phyloP scores from a whole-genome alignment of 2,329 filamentous ascomycete genomes.

The Huntiella bhutanensis region DNA sequence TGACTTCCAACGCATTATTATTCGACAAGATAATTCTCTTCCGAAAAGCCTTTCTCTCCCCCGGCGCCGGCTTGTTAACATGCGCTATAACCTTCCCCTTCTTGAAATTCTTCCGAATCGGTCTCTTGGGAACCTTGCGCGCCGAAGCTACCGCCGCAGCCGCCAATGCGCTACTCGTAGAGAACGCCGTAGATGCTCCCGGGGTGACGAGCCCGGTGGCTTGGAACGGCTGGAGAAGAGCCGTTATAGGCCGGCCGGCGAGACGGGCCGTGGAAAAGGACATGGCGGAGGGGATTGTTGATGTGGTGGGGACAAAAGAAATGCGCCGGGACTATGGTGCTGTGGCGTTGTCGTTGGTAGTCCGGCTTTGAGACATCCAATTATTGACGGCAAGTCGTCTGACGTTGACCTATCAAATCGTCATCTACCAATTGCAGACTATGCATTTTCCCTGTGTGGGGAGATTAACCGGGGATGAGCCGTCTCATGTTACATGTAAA shows the following conservation, averaged over 20 bases:
- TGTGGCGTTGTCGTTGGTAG: no score
- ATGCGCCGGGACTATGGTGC: not conserved
- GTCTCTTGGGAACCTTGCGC: conserved; percentile 16
- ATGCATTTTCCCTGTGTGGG: no score
- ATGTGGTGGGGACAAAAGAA: not conserved
- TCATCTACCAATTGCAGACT: no score
- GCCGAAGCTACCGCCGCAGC: conserved; percentile 15
- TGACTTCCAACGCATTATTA: conserved; percentile 69
- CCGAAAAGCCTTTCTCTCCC: conserved; percentile 71
- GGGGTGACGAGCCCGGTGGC: conserved; percentile 13
- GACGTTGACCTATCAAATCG: not conserved
- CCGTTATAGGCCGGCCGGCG: conserved; percentile 15
- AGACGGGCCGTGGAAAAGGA: conserved; percentile 22
- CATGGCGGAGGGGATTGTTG: conserved; percentile 24
- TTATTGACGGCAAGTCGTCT: not conserved
- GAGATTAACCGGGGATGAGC: no score
- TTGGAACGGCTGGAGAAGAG: conserved; percentile 16
- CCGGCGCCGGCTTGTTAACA: conserved; percentile 36
- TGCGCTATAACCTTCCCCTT: conserved; percentile 23
- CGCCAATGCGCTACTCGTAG: conserved; percentile 18
- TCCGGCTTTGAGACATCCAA: no score
- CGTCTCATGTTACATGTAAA: no score
- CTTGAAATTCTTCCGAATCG: conserved; percentile 32
- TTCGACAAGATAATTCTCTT: conserved; percentile 88
- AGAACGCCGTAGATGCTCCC: conserved; percentile 21